Percentiles rank a stretch among this genome's conserved stretches.
These are phyloP conservation scores for Paragyromitra xinjiangensis DNA, from an alignment of 495 filamentous ascomycete species.

Conservation along the genomic window DNA sequence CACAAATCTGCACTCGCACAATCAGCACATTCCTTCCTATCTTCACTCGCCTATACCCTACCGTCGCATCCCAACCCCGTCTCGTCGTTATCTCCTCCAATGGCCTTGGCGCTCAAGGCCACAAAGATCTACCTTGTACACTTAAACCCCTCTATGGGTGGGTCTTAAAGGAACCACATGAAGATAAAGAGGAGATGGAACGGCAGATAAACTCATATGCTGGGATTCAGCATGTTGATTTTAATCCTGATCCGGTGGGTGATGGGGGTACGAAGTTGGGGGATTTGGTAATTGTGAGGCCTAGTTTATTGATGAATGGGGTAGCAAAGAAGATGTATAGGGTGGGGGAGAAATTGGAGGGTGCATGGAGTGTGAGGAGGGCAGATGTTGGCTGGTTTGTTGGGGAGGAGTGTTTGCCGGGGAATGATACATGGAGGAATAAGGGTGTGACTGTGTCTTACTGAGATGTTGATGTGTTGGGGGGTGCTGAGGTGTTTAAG, in stretches of 20 bases:
- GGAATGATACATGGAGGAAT: conserved; percentile 58
- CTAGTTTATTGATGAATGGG: conserved; percentile 60
- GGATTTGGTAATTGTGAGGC: conserved; percentile 58
- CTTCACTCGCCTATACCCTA: conserved; percentile 45
- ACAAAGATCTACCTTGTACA: conserved; percentile 58
- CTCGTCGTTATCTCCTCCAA: conserved; percentile 57
- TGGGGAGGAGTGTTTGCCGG: conserved; percentile 58
- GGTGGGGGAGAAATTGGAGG: conserved; percentile 38
- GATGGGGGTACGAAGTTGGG: conserved; percentile 31
- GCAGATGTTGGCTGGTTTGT: conserved; percentile 61
- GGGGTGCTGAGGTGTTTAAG: not conserved
- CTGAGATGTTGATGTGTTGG: conserved; percentile 27
- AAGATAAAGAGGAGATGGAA: conserved; percentile 61
- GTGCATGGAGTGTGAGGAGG: conserved; percentile 61
- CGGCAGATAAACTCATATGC: conserved; percentile 39
- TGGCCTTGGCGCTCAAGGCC: conserved; percentile 55
- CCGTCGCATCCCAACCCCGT: conserved; percentile 16
- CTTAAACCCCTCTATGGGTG: conserved; percentile 58
- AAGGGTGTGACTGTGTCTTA: conserved; percentile 59
- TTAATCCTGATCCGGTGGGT: conserved; percentile 14
- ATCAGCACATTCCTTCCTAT: conserved; percentile 55
- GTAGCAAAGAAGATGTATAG: conserved; percentile 43
- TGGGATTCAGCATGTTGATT: conserved; percentile 41
- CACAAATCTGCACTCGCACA: conserved; percentile 43
- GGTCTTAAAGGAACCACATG: conserved; percentile 59